Percentiles rank a stretch among this genome's conserved stretches.
Evolutionary conservation across 441 rosid genomes (phyloP).

Genomic region (Dalechampia spathulata): DNA sequence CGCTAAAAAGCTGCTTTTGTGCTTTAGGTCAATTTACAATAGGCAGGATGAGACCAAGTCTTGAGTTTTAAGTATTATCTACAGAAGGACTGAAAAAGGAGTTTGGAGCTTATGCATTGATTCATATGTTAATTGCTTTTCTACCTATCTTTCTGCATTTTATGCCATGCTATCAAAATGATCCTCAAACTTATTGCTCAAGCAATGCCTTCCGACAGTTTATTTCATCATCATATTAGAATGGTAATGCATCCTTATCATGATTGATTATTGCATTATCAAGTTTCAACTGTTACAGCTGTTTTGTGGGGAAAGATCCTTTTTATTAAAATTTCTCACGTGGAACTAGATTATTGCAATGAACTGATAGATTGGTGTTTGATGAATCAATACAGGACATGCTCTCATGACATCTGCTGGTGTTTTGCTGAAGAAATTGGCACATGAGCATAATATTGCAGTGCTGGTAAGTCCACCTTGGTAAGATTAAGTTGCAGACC

Average conservation of each 20-base stretch:
- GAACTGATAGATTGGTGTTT: neutral
- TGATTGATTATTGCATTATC: neutral
- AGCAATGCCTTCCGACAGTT: too few species aligned
- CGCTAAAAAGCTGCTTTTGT: neutral
- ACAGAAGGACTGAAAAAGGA: neutral
- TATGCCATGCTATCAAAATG: too few species aligned
- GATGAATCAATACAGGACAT: conserved; percentile 40
- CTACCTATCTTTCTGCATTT: neutral
- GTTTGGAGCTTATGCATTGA: neutral
- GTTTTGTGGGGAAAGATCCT: neutral
- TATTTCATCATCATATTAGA: neutral
- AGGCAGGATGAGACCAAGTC: too few species aligned
- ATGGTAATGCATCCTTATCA: neutral
- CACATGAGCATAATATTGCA: conserved; percentile 63
- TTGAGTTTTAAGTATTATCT: too few species aligned
- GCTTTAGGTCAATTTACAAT: neutral
- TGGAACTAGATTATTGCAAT: neutral
- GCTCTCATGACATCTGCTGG: conserved; percentile 79
- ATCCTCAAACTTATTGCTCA: too few species aligned
- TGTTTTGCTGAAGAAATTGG: conserved; percentile 67
- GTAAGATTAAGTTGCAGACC: too few species aligned
- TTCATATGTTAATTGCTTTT: neutral
- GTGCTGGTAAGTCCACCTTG: conserved; percentile 39
- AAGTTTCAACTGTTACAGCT: neutral
- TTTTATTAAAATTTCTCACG: neutral